These are phyloP conservation scores for Solanum phureja DNA, from an alignment of 257 asterid species.

Conservation along the genomic window DNA sequence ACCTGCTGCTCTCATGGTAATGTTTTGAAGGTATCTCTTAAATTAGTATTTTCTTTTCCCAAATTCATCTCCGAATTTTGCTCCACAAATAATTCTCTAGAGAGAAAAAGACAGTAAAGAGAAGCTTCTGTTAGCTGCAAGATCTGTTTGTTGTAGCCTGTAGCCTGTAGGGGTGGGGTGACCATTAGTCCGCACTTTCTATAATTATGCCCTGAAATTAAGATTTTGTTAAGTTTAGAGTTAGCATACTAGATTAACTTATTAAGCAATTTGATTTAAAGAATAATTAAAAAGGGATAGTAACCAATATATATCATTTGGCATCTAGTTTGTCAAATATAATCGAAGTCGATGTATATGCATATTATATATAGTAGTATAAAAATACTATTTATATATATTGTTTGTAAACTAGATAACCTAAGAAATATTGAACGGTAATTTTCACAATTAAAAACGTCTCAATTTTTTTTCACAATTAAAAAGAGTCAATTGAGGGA, in stretches of 20 bases:
- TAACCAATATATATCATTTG: neutral
- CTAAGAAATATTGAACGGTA: neutral
- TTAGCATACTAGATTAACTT: neutral
- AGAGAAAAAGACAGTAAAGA: constrained; percentile 24
- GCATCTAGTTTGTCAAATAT: neutral
- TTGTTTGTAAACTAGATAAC: neutral
- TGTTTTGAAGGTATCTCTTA: neutral
- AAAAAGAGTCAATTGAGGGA: neutral
- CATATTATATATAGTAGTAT: too few species aligned
- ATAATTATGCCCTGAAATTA: neutral
- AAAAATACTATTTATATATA: too few species aligned
- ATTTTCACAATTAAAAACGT: neutral
- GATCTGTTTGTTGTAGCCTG: constrained; percentile 42
- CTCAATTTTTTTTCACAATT: neutral
- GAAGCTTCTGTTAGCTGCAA: constrained; percentile 56
- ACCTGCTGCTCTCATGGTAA: constrained; percentile 23
- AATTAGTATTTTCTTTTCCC: neutral
- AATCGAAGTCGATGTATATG: too few species aligned
- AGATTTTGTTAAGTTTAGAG: neutral
- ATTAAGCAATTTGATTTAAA: neutral
- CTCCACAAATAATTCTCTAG: neutral
- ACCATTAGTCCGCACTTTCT: constrained; percentile 34
- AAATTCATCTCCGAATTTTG: constrained; percentile 5
- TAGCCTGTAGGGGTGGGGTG: constrained; percentile 7
- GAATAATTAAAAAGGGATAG: neutral